Base-by-base conservation (phyloP, 257 asterid genomes). In the Dorcoceras hygrometricum region DNA sequence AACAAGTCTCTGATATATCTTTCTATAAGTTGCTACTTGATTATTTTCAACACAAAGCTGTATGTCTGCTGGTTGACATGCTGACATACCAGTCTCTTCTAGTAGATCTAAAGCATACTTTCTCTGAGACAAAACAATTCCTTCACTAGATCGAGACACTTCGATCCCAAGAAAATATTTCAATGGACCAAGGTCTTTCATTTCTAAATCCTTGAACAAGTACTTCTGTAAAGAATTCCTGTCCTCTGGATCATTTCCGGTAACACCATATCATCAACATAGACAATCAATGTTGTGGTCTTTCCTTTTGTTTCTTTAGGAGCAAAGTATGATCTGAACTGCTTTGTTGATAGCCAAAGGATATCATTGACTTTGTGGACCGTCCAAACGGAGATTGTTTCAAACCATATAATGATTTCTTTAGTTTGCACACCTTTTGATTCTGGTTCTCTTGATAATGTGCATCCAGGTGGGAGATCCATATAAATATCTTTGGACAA, bases 1-100 rank as follows among this genome's bases (percentile, higher is more conserved):
- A 14, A 62, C 56, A 62, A 29, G 67, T 23, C 53, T 62, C 8
- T 62, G 67, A 5, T 62, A 62, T 62, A 4, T 62, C 6, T 29
- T 29, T 22, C 12, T 62, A 4, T 23, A 50, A 1, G 14, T 23
- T 20, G 19, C 48, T 27, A 28, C 48, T 20, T 27, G 55, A 10
- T 18, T 62, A 19, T 2, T 6, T 7, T 64, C 69, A 43, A 20
- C 2, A 20, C 69, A 64, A 4, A 64, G 39, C 58, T 64, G 51
- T 6, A 56, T 62, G n/a, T 62, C 54, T 2, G 28, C 7, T 18
- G 55, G 67, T 62, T 32, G 67, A n/a, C 55, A 62, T 7, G 55
- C 67, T 8, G 12, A 8, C 43, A 32, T 32, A 8, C 43, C 43
- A 32, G 43, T 32, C 2, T 32, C 12, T 8, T 9, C 3, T 1